phyloP scores from a whole-genome alignment of 768 basidiomycete species.

The Xerocomellus dryophilus region DNA sequence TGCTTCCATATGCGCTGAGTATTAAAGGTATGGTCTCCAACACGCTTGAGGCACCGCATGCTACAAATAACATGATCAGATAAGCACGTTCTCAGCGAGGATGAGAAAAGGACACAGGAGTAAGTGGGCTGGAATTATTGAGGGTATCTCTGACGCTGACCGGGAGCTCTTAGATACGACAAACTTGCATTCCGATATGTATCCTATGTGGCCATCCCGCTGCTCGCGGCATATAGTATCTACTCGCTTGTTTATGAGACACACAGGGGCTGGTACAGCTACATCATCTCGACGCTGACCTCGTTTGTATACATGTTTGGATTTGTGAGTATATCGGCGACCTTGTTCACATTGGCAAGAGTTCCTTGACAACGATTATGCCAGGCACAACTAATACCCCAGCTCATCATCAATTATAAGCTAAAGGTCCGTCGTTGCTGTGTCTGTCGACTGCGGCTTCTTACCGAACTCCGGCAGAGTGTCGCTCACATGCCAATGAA shows the following conservation, averaged over 20 bases:
- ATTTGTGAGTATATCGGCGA: slow-evolving; percentile 64
- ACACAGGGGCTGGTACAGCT: slow-evolving; percentile 95
- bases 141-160: slow-evolving; percentile 25
- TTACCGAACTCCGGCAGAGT: slow-evolving; percentile 47
- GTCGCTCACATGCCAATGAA: slow-evolving; percentile 99
- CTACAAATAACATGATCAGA: slow-evolving; percentile 42
- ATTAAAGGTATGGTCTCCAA: slow-evolving; percentile 63
- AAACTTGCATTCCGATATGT: slow-evolving; percentile 93
- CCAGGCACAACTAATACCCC: slow-evolving; percentile 81
- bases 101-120: slow-evolving; percentile 98
- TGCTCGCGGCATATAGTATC: slow-evolving; percentile 69
- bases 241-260: slow-evolving; percentile 82
- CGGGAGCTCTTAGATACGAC: slow-evolving; percentile 61
- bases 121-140: slow-evolving; percentile 38
- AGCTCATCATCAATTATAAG: slow-evolving; percentile 96
- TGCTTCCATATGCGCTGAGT: slow-evolving; percentile 74
- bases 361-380: slow-evolving; percentile 15
- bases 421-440: slow-evolving; percentile 61
- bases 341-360: background rate
- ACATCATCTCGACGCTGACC: slow-evolving; percentile 88
- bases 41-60: slow-evolving; percentile 11
- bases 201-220: slow-evolving; percentile 82
- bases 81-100: slow-evolving; percentile 94
- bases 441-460: slow-evolving; percentile 3
- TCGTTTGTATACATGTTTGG: slow-evolving; percentile 97